These are phyloP conservation scores for Ramaria sp. DNA, from an alignment of 768 basidiomycete genomes.

Conservation along the genomic window DNA sequence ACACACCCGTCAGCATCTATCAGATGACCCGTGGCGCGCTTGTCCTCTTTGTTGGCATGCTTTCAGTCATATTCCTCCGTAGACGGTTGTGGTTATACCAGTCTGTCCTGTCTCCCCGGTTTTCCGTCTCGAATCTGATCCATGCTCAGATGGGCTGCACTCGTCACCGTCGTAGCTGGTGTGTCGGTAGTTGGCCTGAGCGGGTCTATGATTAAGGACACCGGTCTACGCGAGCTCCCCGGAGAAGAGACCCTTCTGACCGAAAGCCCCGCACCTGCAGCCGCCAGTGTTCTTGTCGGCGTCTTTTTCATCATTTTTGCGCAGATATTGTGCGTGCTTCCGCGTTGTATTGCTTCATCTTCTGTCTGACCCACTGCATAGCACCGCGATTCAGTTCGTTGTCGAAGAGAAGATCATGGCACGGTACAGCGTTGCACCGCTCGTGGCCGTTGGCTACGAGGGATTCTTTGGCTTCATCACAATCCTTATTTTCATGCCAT, in stretches of 20 bases:
- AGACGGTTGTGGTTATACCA: constrained; percentile 84
- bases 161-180: constrained; percentile 80
- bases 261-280: constrained; percentile 41
- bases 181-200: constrained; percentile 80
- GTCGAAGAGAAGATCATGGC: constrained; percentile 95
- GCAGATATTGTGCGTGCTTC: constrained; percentile 74
- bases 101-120: constrained; percentile 24
- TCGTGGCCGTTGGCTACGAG: constrained; percentile 91
- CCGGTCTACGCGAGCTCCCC: constrained; percentile 32
- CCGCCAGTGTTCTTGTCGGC: constrained; percentile 70
- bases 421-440: constrained; percentile 74
- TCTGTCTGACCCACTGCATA: constrained; percentile 20
- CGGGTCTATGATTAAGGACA: constrained; percentile 78
- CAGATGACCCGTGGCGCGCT: constrained; percentile 94
- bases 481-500: constrained; percentile 68
- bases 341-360: constrained; percentile 1
- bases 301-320: constrained; percentile 89
- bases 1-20: constrained; percentile 95
- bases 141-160: constrained; percentile 71
- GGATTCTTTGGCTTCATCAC: constrained; percentile 84
- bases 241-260: background rate
- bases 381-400: constrained; percentile 87
- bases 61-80: constrained; percentile 85
- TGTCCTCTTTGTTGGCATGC: constrained; percentile 85
- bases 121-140: constrained; percentile 5